phyloP scores from a whole-genome alignment of 2,329 filamentous ascomycete genomes.

The Aspergillus candidus region DNA sequence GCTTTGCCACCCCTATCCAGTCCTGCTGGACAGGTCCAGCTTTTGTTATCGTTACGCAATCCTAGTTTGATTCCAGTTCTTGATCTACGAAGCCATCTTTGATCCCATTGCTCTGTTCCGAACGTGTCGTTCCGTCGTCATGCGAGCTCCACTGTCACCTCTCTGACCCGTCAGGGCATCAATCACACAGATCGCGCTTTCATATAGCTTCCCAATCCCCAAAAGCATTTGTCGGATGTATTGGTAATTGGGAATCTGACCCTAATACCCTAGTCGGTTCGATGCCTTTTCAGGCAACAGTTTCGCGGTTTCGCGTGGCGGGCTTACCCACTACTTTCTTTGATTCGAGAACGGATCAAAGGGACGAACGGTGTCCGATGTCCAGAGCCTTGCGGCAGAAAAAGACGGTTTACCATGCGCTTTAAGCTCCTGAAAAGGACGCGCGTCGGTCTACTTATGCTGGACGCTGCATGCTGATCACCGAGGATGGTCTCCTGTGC shows the following conservation, averaged over 20 bases:
- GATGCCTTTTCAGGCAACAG: constrained; percentile 40
- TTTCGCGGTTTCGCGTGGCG: constrained; percentile 67
- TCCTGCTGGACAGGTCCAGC: background rate
- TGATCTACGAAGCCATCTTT: constrained; percentile 9
- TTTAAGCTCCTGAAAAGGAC: constrained; percentile 35
- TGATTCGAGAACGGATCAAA: constrained; percentile 27
- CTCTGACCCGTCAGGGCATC: constrained; percentile 28
- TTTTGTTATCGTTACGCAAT: constrained; percentile 2
- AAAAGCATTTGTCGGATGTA: constrained; percentile 55
- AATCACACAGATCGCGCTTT: constrained; percentile 58
- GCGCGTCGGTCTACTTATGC: constrained; percentile 51
- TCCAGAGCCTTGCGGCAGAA: constrained; percentile 41
- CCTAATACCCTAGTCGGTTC: constrained; percentile 72
- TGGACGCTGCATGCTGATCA: constrained; percentile 57
- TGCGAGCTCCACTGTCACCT: constrained; percentile 28
- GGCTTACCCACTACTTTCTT: constrained; percentile 58
- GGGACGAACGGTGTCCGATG: constrained; percentile 33
- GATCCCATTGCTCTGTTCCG: constrained; percentile 11
- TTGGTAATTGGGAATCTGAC: constrained; percentile 85
- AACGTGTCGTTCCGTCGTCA: constrained; percentile 3
- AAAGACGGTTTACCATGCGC: constrained; percentile 45
- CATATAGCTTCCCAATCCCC: constrained; percentile 73
- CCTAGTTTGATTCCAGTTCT: constrained; percentile 1
- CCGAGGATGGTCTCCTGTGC: constrained; percentile 50
- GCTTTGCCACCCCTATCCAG: constrained; percentile 7